Conservation (phyloP, 1,284 basidiomycete species). For the Papiliotrema fonsecae region DNA sequence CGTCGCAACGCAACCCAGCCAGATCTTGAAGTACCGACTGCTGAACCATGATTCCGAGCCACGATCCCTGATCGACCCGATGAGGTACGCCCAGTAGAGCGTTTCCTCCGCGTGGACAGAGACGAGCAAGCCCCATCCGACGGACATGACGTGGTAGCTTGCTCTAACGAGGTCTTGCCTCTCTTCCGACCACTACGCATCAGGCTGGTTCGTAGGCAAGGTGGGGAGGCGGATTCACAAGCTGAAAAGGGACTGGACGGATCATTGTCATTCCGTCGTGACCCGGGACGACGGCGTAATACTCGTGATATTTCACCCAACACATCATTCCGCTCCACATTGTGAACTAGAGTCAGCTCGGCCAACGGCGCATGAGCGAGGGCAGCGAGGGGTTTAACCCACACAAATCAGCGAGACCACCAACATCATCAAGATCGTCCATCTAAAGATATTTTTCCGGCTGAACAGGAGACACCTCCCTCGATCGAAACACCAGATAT, state of each 20-base stretch:
- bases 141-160: conserved; percentile 21
- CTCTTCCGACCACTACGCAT: conserved; percentile 17
- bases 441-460: conserved; percentile 23
- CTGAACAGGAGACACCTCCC: conserved; percentile 22
- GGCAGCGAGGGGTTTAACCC: conserved; percentile 1
- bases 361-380: background rate
- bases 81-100: conserved; percentile 36
- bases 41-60: conserved; percentile 24
- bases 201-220: background rate
- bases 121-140: conserved; percentile 22
- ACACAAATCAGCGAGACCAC: conserved; percentile 10
- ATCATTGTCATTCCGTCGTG: conserved; percentile 12
- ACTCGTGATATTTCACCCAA: conserved; percentile 25
- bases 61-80: conserved; percentile 22
- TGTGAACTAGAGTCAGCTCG: conserved; percentile 15
- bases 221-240: conserved; percentile 11
- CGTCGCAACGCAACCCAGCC: conserved; percentile 12
- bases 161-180: conserved; percentile 16
- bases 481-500: conserved; percentile 31
- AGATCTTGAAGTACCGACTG: conserved; percentile 29
- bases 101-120: conserved; percentile 33
- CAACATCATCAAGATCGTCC: conserved; percentile 15
- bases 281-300: conserved; percentile 19
- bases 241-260: conserved; percentile 18
- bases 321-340: conserved; percentile 22